Percentiles rank a stretch among this genome's conserved stretches.
Conservation (phyloP, 805 yeast species). For the Wickerhamia fluorescens region DNA sequence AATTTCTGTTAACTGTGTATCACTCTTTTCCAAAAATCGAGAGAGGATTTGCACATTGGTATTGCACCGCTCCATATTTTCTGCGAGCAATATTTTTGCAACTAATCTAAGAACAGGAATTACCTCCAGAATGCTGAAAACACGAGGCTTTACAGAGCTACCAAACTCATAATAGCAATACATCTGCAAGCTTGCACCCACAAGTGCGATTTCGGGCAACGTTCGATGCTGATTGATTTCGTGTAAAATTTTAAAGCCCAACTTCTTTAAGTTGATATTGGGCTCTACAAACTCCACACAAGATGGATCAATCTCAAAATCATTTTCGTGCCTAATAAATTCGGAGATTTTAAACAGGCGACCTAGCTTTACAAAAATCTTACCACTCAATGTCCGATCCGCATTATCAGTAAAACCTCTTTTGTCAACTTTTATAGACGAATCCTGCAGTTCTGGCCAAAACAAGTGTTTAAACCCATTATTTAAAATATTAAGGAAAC, state of each 20-base stretch:
- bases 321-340: constrained; percentile 12
- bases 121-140: constrained; percentile 3
- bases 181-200: constrained; percentile 38
- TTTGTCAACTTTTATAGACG: constrained; percentile 6
- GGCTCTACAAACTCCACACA: constrained; percentile 6
- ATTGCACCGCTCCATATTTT: too few species aligned
- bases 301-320: constrained; percentile 2
- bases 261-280: constrained; percentile 33
- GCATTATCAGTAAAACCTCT: constrained; percentile 26
- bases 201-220: constrained; percentile 47
- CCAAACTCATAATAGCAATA: constrained; percentile 17
- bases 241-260: constrained; percentile 48
- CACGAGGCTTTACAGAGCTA: constrained; percentile 1
- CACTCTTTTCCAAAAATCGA: constrained; percentile 11
- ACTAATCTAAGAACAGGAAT: constrained; percentile 17
- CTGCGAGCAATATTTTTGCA: constrained; percentile 23
- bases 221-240: constrained; percentile 45
- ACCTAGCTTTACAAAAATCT: constrained; percentile 31
- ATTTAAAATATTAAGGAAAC: constrained; percentile 30
- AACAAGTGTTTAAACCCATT: constrained; percentile 29
- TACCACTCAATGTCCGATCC: constrained; percentile 24
- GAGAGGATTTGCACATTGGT: too few species aligned
- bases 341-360: constrained; percentile 22
- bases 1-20: constrained; percentile 17
- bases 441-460: constrained; percentile 7